Base-by-base conservation (phyloP, 2,329 filamentous ascomycete genomes). In the Microdochium paspali region DNA sequence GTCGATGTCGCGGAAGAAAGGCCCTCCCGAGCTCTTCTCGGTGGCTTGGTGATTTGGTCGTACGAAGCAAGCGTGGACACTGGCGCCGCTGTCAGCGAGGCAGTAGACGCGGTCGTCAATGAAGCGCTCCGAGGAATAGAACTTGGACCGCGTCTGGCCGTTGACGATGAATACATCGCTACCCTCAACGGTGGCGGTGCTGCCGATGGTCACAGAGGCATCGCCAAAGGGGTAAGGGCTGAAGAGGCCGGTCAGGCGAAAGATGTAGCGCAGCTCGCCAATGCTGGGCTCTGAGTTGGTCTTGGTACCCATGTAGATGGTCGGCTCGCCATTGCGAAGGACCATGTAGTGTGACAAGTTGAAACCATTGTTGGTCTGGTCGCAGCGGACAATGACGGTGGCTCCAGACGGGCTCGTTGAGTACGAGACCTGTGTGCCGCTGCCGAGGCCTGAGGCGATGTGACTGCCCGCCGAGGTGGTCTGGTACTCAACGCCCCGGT, bases 101-200 rank as follows among this genome's bases (percentile, higher is more conserved):
- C 78, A 80, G 56, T 82, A 77, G 23, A 76, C 68, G 18, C 69
- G 60, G 52, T 82, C 75, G 48, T 82, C 79, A 49, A 82, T 80
- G 57, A 81, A 81, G 21, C 77, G 71, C 49, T 81, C 67, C 24
- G 73, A 76, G 0, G 74, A 79, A 60, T 79, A 82, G 64, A 82
- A 82, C 60, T 82, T 82, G 63, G 71, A 75, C 35, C 78, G 70
- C 0, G 77, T 81, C 53, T 81, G 64, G n/a, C 73, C 70, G 42
- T 62, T 59, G 10, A 80, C 74, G 10, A 71, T 47, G 52, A 69
- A 80, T 31, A 70, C 66, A 50, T 70, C 69, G 3, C 60, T 64
- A 9, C 60, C 75, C 58, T 79, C 76, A 44, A 80, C 62, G 13
- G 35, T 21, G 1, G 72, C 66, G 5, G 65, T 67, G 12, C 67